phyloP scores from a whole-genome alignment of 768 basidiomycete species.

The Crassisporium funariophilum region DNA sequence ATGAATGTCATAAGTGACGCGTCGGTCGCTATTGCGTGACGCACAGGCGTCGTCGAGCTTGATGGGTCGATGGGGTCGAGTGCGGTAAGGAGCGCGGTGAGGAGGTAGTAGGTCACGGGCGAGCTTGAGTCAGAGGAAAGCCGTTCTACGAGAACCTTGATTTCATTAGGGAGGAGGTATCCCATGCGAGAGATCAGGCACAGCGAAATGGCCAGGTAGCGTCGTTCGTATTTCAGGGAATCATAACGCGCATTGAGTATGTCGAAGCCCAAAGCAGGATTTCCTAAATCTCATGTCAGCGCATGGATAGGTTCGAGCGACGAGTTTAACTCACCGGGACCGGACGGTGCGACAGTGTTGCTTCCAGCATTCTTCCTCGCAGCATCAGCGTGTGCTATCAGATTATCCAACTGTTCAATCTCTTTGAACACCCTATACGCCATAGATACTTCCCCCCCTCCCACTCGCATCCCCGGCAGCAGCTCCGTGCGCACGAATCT shows the following conservation, averaged over 20 bases:
- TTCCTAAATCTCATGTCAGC: conserved; percentile 31
- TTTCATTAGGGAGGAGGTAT: conserved; percentile 57
- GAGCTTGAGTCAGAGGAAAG: conserved; percentile 66
- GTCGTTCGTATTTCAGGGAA: conserved; percentile 74
- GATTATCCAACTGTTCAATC: conserved; percentile 58
- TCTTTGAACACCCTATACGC: conserved; percentile 61
- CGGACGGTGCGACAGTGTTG: conserved; percentile 57
- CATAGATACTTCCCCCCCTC: conserved; percentile 45
- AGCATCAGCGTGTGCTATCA: conserved; percentile 54
- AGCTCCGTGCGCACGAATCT: conserved; percentile 60
- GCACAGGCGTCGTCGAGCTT: conserved; percentile 39
- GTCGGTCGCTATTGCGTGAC: conserved; percentile 51
- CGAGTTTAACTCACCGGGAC: conserved; percentile 47
- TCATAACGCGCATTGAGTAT: conserved; percentile 69
- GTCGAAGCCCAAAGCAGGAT: conserved; percentile 60
- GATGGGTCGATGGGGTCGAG: conserved; percentile 61
- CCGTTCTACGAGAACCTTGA: conserved; percentile 72
- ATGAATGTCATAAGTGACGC: conserved; percentile 53
- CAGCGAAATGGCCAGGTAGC: conserved; percentile 64
- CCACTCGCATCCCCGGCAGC: conserved; percentile 36
- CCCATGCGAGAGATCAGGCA: conserved; percentile 66
- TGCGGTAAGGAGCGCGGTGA: conserved; percentile 62
- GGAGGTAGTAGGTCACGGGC: conserved; percentile 66
- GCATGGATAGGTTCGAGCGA: neutral
- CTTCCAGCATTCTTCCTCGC: conserved; percentile 65